These are phyloP conservation scores for Nothophaeocryptopus gaeumannii DNA, from an alignment of 2,329 filamentous ascomycete genomes.

Conservation along the genomic window DNA sequence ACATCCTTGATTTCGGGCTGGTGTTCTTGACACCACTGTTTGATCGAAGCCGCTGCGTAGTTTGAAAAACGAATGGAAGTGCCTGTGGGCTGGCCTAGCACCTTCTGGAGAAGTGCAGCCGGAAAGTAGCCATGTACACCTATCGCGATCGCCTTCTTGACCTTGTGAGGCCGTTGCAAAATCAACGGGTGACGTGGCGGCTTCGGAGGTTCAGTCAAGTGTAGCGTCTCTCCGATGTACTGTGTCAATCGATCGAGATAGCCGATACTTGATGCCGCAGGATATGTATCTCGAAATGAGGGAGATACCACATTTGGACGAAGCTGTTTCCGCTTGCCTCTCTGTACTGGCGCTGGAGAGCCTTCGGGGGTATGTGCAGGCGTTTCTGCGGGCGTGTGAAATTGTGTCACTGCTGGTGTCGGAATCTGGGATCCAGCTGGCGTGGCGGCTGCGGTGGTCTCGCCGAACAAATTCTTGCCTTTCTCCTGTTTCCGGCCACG, in stretches of 20 bases:
- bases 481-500: conserved; percentile 24
- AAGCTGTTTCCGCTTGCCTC: conserved; percentile 33
- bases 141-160: conserved; percentile 86
- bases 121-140: conserved; percentile 95
- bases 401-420: conserved; percentile 23
- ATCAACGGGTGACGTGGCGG: conserved; percentile 67
- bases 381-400: conserved; percentile 18
- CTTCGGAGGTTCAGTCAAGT: conserved; percentile 46
- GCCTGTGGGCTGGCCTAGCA: conserved; percentile 91
- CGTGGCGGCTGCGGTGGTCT: conserved; percentile 23
- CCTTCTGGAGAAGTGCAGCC: conserved; percentile 77
- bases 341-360: conserved; percentile 26
- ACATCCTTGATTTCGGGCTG: conserved; percentile 63
- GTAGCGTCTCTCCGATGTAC: conserved; percentile 38
- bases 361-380: conserved; percentile 30
- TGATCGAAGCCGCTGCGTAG: conserved; percentile 78
- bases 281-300: conserved; percentile 67
- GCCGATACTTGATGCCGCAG: conserved; percentile 42
- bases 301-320: conserved; percentile 65
- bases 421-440: conserved; percentile 21
- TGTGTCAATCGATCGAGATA: conserved; percentile 42
- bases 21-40: conserved; percentile 70
- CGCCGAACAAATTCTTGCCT: conserved; percentile 22
- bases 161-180: conserved; percentile 61
- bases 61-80: conserved; percentile 93